Evolutionary conservation across 1,139 yeast species (phyloP).

Genomic region (Debaryomyces psychrophilus): DNA sequence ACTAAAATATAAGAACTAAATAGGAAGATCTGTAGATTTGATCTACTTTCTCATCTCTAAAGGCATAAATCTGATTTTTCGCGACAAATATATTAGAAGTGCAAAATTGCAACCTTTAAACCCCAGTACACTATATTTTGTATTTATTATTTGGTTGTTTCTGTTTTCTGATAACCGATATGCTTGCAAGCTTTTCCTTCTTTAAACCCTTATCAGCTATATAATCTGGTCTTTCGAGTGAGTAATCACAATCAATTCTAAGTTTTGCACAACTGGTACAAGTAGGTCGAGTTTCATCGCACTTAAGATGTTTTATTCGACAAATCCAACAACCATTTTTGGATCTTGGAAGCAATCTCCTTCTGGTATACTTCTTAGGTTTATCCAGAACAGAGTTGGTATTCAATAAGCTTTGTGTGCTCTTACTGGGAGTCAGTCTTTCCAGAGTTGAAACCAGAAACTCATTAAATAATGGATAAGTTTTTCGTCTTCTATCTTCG

Average conservation of each 20-base stretch:
- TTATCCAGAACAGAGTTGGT: constrained; percentile 12
- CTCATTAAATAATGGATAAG: constrained; percentile 21
- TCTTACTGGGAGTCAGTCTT: constrained; percentile 18
- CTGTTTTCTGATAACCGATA: constrained; percentile 35
- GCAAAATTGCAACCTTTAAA: not conserved
- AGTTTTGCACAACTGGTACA: constrained; percentile 45
- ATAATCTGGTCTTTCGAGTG: constrained; percentile 44
- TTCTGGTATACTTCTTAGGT: constrained; percentile 44
- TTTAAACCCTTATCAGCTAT: constrained; percentile 42
- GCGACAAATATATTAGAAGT: not conserved
- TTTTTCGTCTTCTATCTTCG: constrained; percentile 22
- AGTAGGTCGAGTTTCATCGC: constrained; percentile 45
- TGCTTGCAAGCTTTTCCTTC: constrained; percentile 38
- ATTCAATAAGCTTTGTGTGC: constrained; percentile 4
- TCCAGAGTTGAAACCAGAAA: constrained; percentile 14
- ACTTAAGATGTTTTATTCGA: constrained; percentile 52
- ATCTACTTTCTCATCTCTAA: not conserved
- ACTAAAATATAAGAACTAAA: not conserved
- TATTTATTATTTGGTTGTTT: constrained; percentile 20
- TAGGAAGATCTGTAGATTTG: not conserved
- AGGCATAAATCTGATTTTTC: not conserved
- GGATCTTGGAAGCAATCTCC: constrained; percentile 47
- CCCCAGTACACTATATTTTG: not conserved
- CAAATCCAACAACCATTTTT: constrained; percentile 56
- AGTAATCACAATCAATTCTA: constrained; percentile 50